Conservation (phyloP, 495 filamentous ascomycete genomes). For the Trichoderma virens region DNA sequence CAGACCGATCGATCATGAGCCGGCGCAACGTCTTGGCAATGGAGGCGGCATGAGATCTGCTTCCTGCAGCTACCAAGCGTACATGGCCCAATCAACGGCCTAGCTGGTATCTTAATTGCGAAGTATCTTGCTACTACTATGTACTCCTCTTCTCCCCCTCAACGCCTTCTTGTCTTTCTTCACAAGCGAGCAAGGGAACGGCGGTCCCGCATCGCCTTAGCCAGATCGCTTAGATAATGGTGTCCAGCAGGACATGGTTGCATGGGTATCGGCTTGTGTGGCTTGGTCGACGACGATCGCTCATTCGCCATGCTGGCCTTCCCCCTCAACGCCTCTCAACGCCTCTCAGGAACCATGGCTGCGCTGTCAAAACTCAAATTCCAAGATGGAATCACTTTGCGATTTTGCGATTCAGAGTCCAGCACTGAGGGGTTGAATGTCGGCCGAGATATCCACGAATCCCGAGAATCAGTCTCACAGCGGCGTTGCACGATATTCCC, state of each 20-base stretch:
- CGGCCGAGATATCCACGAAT: background rate
- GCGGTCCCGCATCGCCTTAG: background rate
- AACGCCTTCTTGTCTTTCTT: background rate
- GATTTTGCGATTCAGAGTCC: background rate
- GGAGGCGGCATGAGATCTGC: background rate
- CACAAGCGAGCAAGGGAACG: background rate
- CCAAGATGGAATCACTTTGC: background rate
- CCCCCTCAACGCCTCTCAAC: too few species aligned
- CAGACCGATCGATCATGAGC: background rate
- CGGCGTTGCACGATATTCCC: background rate
- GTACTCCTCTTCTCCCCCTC: background rate
- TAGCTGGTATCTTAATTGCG: background rate
- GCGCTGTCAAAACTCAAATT: background rate
- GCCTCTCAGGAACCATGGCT: slow-evolving; percentile 4
- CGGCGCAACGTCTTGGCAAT: background rate
- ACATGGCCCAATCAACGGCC: background rate
- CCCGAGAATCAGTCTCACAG: background rate
- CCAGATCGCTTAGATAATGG: background rate
- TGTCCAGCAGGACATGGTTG: background rate
- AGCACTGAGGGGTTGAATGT: background rate
- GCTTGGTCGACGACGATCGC: background rate
- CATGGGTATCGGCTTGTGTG: background rate
- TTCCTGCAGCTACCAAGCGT: too few species aligned
- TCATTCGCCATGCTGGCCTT: background rate
- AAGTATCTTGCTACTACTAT: background rate